Evolutionary conservation across 371 early-diverging fungal species (phyloP).

Genomic region (Enterospora canceri): DNA sequence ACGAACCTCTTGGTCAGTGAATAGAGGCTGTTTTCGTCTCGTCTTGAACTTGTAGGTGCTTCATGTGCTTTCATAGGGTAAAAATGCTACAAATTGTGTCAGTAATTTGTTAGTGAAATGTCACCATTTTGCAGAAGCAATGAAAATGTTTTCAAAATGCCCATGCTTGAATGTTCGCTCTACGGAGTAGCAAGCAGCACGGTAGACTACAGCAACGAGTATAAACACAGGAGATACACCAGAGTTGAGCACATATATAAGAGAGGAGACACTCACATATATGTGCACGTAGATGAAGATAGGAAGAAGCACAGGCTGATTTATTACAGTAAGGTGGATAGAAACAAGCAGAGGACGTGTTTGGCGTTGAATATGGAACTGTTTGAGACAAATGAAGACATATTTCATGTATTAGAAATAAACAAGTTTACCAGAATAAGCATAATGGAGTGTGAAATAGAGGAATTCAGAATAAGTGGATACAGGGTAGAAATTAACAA

Average conservation of each 20-base stretch:
- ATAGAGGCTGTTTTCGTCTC: conserved; percentile 61
- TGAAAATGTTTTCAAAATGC: background rate
- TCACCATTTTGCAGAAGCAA: background rate
- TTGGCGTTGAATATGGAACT: background rate
- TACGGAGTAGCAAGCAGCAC: conserved; percentile 2
- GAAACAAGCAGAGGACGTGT: conserved; percentile 12
- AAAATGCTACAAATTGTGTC: background rate
- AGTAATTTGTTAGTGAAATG: background rate
- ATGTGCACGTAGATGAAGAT: background rate
- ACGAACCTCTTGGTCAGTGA: conserved; percentile 66
- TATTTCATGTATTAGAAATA: background rate
- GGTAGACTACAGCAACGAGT: background rate
- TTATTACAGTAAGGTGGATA: background rate
- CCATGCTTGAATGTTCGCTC: conserved; percentile 11
- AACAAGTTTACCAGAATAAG: background rate
- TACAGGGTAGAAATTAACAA: conserved; percentile 19
- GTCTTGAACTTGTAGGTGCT: conserved; percentile 21
- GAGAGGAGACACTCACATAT: background rate
- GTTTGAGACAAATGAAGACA: background rate
- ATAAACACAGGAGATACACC: background rate
- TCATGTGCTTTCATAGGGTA: background rate
- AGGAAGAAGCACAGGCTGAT: background rate
- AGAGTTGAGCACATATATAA: background rate
- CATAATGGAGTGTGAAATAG: background rate
- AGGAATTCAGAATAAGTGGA: background rate